Base-by-base conservation (phyloP, 2,329 filamentous ascomycete genomes). In the Talaromyces funiculosus region DNA sequence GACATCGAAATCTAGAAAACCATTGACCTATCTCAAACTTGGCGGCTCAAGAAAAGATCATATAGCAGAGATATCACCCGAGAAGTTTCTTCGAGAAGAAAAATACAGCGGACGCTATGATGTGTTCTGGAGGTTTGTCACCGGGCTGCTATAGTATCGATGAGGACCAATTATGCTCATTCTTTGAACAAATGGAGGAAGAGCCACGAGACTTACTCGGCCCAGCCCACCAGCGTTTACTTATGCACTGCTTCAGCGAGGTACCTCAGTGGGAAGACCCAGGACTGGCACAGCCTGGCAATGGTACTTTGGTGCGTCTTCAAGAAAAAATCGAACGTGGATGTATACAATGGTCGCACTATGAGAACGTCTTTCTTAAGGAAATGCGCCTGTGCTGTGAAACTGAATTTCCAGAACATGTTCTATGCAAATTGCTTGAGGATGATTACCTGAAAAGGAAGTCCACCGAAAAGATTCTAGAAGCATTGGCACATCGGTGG, bases 41-140 rank as follows among this genome's bases (percentile, higher is more conserved):
- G n/a, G 9, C 26, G 59, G 2, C 9, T 3, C 14, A 18, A 66
- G 38, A 38, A 35, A 14, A 65, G 72, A 7, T 3, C n/a, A n/a
- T 26, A 33, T 5, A 31, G 26, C 24, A 7, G n/a, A 16, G 16
- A 54, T 60, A 8, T 10, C 51, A 59, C 58, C 61, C 2, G 33
- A 59, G 53, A 29, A 59, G 3, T 77, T 75, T 59, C 65, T 79
- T 31, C 63, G 58, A 29, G 47, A 67, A 55, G 24, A 76, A 10
- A 79, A 80, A 63, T 80, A 79, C 63, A 66, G 66, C 29, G n/a
- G 29, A 20, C 26, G 47, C 33, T 79, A 76, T 62, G 69, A 77
- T 57, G 69, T 79, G 3, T 62, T 79, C 2, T 79, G 75, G 77
- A 71, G 75, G 18, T 79, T 79, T 67, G 72, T 76, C 35, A 62